Evolutionary conservation across 2,329 filamentous ascomycete genomes (phyloP), one percentile per base, ranked within the genome.

Genomic region (Mollisiaceae sp.): DNA sequence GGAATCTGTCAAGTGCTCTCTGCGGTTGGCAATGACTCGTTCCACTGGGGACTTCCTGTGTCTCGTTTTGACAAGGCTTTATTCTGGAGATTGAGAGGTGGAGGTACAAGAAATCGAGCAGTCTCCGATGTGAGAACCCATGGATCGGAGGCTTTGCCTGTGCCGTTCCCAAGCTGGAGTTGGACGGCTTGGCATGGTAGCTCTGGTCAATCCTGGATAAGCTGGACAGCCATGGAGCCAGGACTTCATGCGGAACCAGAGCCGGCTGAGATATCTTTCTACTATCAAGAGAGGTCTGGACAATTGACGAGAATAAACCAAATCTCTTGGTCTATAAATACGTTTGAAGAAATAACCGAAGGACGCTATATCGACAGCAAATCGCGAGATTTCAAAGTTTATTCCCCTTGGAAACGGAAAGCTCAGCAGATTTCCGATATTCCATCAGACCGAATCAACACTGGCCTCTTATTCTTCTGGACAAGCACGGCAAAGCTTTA

Each of bases 31-130:
- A 60, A 52, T 22, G 59, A 52, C n/a, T 47, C 41, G 12, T 60
- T 52, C 20, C 59, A 60, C 35, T 60, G 59, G 59, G 59, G 59
- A 18, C n/a, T 60, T 9, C 59, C 59, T n/a, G 59, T 52, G 18
- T 52, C 59, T 12, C 35, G 18, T 36, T 54, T 60, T 39, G 43
- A 52, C 11, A 50, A n/a, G 18, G 24, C 9, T 4, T n/a, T 60
- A 35, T 52, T 22, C 14, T 52, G 59, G 43, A 18, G 8, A 9
- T 20, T 52, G n/a, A 24, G 45, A 18, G 59, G 59, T 38, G 43
- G 24, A 11, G 27, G 59, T 12, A 60, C 41, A 50, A 4, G 59
- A 39, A 60, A 60, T n/a, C 18, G 50, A 24, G 59, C 59, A 12
- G 35, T 38, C 22, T 52, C 41, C 20, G 8, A 15, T 35, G 22